Evolutionary conservation across 1,284 basidiomycete genomes (phyloP), one percentile per base, ranked within the genome.

Genomic region (Boletus nobilissimus): DNA sequence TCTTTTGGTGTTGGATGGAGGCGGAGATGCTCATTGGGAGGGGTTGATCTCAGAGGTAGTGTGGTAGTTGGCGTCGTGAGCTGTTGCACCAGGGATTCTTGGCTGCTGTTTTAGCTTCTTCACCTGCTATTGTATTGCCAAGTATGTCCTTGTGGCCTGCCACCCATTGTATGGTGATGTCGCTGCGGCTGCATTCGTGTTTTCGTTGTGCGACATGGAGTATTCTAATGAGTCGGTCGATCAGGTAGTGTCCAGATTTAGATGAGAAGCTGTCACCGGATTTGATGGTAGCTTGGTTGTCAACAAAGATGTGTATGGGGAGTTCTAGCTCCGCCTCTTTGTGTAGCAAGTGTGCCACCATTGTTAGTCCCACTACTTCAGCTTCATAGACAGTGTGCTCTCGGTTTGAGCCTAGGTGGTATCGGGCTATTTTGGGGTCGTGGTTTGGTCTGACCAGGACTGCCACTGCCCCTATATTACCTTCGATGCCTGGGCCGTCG

Each of bases 271-370:
- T 10, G 9, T 63, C 57, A 63, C 70, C 10, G 19, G 70, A 48
- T 64, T 64, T 48, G 43, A 72, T 72, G 11, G 29, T 24, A 3
- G 43, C 70, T 39, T 64, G 70, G 2, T 73, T 73, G 19, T 73
- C 65, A 1, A 70, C 13, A 11, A 46, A 73, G 13, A 70, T 70
- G 8, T 22, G 3, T 2, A 69, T 24, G 0, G 72, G 72, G 9
- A n/a, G 32, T 2, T 4, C n/a, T 24, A 5, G 46, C 7, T 5
- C 5, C 34, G 9, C 9, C 3, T 73, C 29, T 13, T 0, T 34
- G 39, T n/a, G 13, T 3, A 73, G 18, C 2, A 70, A 32, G 32
- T 38, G n/a, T 0, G 54, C 72, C 32, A 40, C 72, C 3, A 73
- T 14, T 2, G 54, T 43, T 8, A 73, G 40, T 0, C 65, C 54